Evolutionary conservation across 108 stramenopile genomes (phyloP).

Genomic region (Fragilaria crotonensis): DNA sequence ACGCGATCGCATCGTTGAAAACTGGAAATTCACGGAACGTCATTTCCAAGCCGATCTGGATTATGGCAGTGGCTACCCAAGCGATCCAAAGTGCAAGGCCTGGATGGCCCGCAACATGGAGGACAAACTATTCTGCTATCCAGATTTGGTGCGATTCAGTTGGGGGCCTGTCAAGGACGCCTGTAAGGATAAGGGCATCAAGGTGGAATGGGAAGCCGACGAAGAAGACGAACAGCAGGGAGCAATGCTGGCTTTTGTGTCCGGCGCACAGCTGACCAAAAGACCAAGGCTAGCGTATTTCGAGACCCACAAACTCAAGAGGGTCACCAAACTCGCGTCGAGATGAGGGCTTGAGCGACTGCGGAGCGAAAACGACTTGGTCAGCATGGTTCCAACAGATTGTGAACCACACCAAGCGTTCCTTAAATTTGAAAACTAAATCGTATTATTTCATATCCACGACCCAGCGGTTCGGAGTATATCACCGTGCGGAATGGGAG

Average conservation of each 20-base stretch:
- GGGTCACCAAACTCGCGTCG: neutral
- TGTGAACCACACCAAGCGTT: too few species aligned
- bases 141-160: conserved; percentile 66
- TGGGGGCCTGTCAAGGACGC: conserved; percentile 67
- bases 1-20: conserved; percentile 54
- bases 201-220: conserved; percentile 51
- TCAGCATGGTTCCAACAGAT: too few species aligned
- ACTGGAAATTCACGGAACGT: conserved; percentile 57
- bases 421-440: too few species aligned
- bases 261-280: neutral
- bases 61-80: conserved; percentile 60
- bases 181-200: conserved; percentile 30
- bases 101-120: conserved; percentile 57
- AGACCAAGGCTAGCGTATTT: conserved; percentile 16
- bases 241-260: conserved; percentile 26
- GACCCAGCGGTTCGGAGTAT: too few species aligned
- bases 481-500: too few species aligned
- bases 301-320: conserved; percentile 15
- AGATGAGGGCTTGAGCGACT: too few species aligned
- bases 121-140: conserved; percentile 68
- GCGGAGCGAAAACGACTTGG: too few species aligned
- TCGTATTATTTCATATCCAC: too few species aligned
- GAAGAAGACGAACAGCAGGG: conserved; percentile 45
- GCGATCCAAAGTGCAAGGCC: conserved; percentile 61
- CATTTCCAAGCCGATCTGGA: conserved; percentile 6